These are phyloP conservation scores for Termitomyces bulborhizus DNA, from an alignment of 768 basidiomycete genomes.

Conservation along the genomic window DNA sequence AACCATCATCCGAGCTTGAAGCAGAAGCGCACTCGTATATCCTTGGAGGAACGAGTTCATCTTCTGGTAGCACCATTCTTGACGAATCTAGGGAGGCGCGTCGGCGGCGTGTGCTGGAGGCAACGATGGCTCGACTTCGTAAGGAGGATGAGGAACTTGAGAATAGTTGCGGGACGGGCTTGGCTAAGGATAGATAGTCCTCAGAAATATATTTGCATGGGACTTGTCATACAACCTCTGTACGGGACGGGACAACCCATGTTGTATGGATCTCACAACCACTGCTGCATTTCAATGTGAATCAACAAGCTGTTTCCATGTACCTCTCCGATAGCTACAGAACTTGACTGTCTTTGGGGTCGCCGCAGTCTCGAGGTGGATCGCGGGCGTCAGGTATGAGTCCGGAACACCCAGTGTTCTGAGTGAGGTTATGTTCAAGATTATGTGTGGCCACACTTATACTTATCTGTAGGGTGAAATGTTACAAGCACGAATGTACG, in stretches of 20 bases:
- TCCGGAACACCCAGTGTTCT: too few relatives aligned
- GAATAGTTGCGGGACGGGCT: conserved; percentile 58
- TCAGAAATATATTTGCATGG: not conserved
- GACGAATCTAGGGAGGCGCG: conserved; percentile 53
- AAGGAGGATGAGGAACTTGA: conserved; percentile 70
- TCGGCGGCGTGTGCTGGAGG: conserved; percentile 48
- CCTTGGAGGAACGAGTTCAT: conserved; percentile 40
- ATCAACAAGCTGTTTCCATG: not conserved
- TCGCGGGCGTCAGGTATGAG: too few relatives aligned
- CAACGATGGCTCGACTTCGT: conserved; percentile 53
- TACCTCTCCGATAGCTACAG: not conserved
- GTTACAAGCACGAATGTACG: too few relatives aligned
- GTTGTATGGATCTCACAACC: not conserved
- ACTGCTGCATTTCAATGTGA: not conserved
- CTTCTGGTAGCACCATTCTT: conserved; percentile 1
- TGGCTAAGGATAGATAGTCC: not conserved
- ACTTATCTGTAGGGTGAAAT: too few relatives aligned
- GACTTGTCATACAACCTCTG: not conserved
- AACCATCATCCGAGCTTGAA: conserved; percentile 51
- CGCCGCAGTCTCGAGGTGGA: not conserved
- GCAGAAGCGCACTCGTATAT: conserved; percentile 41
- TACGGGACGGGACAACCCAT: too few relatives aligned
- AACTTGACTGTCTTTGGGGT: not conserved
- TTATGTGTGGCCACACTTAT: too few relatives aligned
- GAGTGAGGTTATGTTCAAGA: too few relatives aligned